phyloP scores from a whole-genome alignment of 768 basidiomycete genomes.

The Tulasnella sp. region DNA sequence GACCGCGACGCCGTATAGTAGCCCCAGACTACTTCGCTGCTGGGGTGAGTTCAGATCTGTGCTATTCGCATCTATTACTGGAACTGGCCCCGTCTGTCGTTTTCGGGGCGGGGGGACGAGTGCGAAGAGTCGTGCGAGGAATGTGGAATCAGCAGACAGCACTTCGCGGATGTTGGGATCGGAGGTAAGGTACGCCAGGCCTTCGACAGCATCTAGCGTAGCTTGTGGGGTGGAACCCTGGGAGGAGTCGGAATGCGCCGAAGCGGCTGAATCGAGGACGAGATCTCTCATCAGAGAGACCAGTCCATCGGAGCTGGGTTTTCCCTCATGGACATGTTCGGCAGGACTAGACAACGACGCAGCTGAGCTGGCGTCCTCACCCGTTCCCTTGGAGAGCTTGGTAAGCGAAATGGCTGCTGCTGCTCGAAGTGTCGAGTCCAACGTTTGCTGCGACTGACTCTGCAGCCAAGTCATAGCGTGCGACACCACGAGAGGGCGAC shows the following conservation, averaged over 20 bases:
- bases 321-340: not conserved
- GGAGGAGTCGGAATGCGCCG: not conserved
- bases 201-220: constrained; percentile 63
- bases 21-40: constrained; percentile 28
- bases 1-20: constrained; percentile 67
- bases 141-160: constrained; percentile 36
- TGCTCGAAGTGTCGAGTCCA: constrained; percentile 41
- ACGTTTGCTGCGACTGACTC: constrained; percentile 37
- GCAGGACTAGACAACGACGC: not conserved
- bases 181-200: constrained; percentile 66
- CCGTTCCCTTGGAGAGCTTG: constrained; percentile 53
- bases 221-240: constrained; percentile 26
- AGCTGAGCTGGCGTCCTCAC: constrained; percentile 36
- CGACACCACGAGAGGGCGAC: constrained; percentile 49
- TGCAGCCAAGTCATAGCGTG: constrained; percentile 61
- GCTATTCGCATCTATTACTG: constrained; percentile 12
- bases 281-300: constrained; percentile 50
- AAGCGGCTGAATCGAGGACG: constrained; percentile 28
- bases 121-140: constrained; percentile 49
- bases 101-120: constrained; percentile 44
- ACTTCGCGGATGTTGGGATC: constrained; percentile 46
- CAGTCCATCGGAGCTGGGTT: constrained; percentile 27
- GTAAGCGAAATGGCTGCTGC: constrained; percentile 64
- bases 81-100: constrained; percentile 17
- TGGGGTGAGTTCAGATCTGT: constrained; percentile 7